Evolutionary conservation across 2,329 filamentous ascomycete genomes (phyloP).

Genomic region (Fusarium phyllophilum): DNA sequence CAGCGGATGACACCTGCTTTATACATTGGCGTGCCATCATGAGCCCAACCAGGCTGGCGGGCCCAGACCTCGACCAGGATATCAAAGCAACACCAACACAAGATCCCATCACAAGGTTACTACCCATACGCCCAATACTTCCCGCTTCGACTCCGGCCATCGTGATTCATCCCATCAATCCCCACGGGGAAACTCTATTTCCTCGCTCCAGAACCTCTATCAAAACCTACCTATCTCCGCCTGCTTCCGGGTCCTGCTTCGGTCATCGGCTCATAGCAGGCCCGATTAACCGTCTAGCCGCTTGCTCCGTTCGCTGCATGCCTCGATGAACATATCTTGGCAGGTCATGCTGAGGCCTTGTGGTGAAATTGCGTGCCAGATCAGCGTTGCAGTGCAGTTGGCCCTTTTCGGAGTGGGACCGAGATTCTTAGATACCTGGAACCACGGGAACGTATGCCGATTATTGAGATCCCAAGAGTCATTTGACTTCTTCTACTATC

Average conservation of each 20-base stretch:
- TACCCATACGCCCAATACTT: background rate
- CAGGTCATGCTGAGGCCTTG: background rate
- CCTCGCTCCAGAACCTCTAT: background rate
- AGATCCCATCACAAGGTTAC: background rate
- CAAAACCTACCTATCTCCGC: background rate
- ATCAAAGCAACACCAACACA: background rate
- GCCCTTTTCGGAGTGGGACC: background rate
- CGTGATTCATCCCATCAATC: background rate
- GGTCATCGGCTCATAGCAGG: background rate
- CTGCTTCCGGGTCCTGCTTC: background rate
- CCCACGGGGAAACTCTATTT: slow-evolving; percentile 1
- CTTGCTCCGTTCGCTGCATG: background rate
- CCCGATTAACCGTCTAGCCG: background rate
- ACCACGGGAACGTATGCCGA: background rate
- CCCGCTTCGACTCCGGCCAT: background rate
- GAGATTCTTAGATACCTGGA: background rate
- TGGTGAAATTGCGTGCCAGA: background rate
- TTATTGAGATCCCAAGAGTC: background rate
- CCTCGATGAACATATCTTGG: background rate
- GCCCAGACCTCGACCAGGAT: background rate
- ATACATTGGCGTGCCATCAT: slow-evolving; percentile 1
- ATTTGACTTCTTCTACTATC: background rate
- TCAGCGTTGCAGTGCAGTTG: slow-evolving; percentile 9
- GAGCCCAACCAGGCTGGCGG: background rate
- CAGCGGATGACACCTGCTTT: background rate